Evolutionary conservation across 2,329 filamentous ascomycete genomes (phyloP), one percentile per base, ranked within the genome.

Genomic region (Aspergillus sp.): DNA sequence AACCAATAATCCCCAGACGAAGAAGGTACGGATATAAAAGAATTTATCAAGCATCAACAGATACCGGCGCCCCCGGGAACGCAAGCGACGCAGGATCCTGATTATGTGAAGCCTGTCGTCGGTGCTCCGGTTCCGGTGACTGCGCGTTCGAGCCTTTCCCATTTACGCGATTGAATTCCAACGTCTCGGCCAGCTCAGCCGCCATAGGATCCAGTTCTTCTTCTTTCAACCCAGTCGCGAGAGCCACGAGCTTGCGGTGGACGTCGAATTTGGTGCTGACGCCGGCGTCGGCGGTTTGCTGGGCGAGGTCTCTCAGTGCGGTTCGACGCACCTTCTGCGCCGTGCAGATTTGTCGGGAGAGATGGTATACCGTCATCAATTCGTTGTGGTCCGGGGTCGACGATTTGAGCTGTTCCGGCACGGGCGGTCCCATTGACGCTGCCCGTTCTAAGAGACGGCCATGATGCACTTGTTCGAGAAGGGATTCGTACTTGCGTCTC

Each of bases 171-270:
- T 70, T 66, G 47, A 71, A 71, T 48, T 73, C 69, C 38, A 74
- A 55, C 10, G 67, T 70, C 48, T 71, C 69, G 5, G 70, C 65
- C 47, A 74, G 52, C 50, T 74, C 71, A 29, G 63, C 67, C 5
- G 69, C 66, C 70, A 74, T 73, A 2, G 64, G 68, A 47, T 74
- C 71, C 7, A 74, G 58, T 19, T 73, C 70, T 43, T 73, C 70
- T 52, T 73, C 71, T 48, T 68, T 70, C 19, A 74, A 56, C 0
- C 70, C 70, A 0, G 71, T 74, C 8, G 71, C 71, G 41, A 74
- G 62, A 42, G 70, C 63, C 10, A 74, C 71, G 4, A 74, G 61
- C 51, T 68, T 73, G 40, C 71, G 66, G 52, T 73, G 70, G 51
- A 72, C 70, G 44, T 72, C 70, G 19, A 73, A 65, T 46, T 69